Base-by-base conservation (phyloP, 176 grass and related monocot species). In the Carex pumila region DNA sequence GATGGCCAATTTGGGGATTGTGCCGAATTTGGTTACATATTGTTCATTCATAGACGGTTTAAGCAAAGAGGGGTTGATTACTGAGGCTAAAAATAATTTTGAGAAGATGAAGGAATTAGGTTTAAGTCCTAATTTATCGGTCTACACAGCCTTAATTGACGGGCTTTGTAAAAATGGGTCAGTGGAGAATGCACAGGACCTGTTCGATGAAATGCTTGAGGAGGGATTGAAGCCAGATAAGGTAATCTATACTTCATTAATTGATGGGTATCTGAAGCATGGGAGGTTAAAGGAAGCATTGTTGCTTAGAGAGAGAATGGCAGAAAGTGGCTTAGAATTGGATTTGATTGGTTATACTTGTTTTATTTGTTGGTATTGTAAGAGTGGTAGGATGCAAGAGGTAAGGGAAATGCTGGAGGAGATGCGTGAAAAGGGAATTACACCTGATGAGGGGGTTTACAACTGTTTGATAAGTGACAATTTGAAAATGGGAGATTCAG, bases 381-480 rank as follows among this genome's bases (percentile, higher is more conserved):
- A 92, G 85, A 79, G 59, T 90, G 89, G 86, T 79, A 91, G 85
- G 84, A 91, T 95, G 89, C 82, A 73, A 91, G 90, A 98, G 87
- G 95, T 93, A 79, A 95, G 91, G 87, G 85, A 81, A 79, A 81
- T 59, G 69, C 70, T 98, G 59, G 85, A 86, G 86, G 91, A 94
- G 85, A 98, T 98, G 95, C 85, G 89, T 75, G 71, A 21, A 45
- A 90, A 89, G 56, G 89, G 89, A 65, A 89, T 98, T 91, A 32
- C 82, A 83, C 95, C 95, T 91, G 95, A 98, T 85, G 17, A 86
- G 49, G 87, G 54, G 4, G 83, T 91, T 78, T 95, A 98, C 69
- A 91, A 90, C 79, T 98, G 92, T 87, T 78, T 98, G 58, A 93
- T 94, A 85, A 95, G 79, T 79, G 91, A 91, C 86, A 93, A 93